Evolutionary conservation across 768 basidiomycete genomes (phyloP), one percentile per base, ranked within the genome.

Genomic region (Lentinula detonsa): DNA sequence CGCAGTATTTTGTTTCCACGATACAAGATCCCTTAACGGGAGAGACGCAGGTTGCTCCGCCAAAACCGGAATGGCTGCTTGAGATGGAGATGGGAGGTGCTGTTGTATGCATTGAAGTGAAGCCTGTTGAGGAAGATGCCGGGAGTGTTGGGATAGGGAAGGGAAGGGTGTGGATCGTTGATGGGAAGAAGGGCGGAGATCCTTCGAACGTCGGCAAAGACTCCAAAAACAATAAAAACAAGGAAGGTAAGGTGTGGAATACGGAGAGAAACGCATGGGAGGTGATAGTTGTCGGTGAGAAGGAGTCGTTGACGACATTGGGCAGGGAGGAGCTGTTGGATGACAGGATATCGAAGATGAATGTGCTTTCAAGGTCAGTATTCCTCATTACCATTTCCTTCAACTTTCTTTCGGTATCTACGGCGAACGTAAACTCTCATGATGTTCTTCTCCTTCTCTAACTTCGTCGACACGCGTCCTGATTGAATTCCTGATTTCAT

Each of bases 21-120:
- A 81, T 95, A 39, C 76, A 82, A 52, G 92, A 96, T 72, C 95
- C 95, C 9, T 75, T 96, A 63, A 90, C 88, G 28, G 88, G 87
- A 15, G 84, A 87, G 73, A 79, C 76, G 59, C 80, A 80, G 49
- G 76, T 75, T 16, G 82, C 85, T 4, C 82, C 84, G 61, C 75
- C 80, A 39, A 86, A 82, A 63, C 91, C 94, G 7, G 74, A 74
- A 49, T 96, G 95, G 95, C 74, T 91, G 58, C 66, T 79, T 21
- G 82, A 85, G 53, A 72, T 93, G 60, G 82, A 86, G 65, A 85
- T 84, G 55, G 76, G 73, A 8, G 76, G 75, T 4, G 71, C 70
- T 8, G 65, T 86, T 23, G 80, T 92, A 21, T 77, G 82, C 34
- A 70, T 91, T 55, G 76, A 75, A 51, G 77, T 91, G 61, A 75